These are phyloP conservation scores for Seiridium unicorne DNA, from an alignment of 2,329 filamentous ascomycete species.

Conservation along the genomic window DNA sequence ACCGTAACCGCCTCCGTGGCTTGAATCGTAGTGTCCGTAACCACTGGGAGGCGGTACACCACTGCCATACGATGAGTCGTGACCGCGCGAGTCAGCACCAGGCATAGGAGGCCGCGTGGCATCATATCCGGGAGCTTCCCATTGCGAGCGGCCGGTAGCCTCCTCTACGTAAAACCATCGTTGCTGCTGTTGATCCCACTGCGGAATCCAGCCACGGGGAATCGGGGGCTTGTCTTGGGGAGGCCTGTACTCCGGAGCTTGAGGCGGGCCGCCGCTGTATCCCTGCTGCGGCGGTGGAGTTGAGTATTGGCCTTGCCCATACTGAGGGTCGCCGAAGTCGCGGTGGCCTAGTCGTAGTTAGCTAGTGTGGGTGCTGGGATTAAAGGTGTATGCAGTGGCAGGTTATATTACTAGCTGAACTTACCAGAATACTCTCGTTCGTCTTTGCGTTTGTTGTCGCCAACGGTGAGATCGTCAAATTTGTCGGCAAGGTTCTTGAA, in stretches of 20 bases:
- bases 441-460: constrained; percentile 21
- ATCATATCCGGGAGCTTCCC: constrained; percentile 12
- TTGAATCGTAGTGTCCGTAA: constrained; percentile 5
- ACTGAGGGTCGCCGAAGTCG: constrained; percentile 8
- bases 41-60: constrained; percentile 2
- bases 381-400: too few relatives aligned
- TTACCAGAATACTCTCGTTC: constrained; percentile 9
- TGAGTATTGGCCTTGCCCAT: constrained; percentile 5
- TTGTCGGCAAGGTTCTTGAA: constrained; percentile 27
- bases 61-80: constrained; percentile 9
- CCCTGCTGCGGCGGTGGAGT: constrained; percentile 4
- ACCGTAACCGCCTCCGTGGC: constrained; percentile 8
- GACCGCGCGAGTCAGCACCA: constrained; percentile 4
- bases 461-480: constrained; percentile 25
- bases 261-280: constrained; percentile 14
- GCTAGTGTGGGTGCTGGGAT: neutral
- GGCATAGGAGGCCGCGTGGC: neutral
- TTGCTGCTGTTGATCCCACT: constrained; percentile 60
- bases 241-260: constrained; percentile 30
- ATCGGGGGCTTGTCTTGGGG: constrained; percentile 46
- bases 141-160: constrained; percentile 53
- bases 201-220: constrained; percentile 59
- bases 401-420: neutral
- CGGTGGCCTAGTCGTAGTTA: neutral
- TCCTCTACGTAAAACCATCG: constrained; percentile 66